These are phyloP conservation scores for Diaporthe capsici DNA, from an alignment of 2,329 filamentous ascomycete species.

Conservation along the genomic window DNA sequence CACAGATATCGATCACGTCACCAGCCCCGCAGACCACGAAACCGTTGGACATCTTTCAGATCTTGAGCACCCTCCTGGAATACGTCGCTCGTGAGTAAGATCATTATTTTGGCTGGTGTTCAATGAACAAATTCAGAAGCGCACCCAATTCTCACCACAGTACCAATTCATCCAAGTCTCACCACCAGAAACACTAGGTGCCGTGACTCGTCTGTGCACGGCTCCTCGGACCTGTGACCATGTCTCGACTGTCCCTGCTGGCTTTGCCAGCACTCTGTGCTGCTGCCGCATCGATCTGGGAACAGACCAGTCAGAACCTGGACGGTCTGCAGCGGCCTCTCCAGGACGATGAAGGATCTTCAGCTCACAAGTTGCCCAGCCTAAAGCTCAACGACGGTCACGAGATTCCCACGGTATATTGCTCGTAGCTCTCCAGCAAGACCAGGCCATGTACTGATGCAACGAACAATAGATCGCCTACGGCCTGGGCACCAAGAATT, in stretches of 20 bases:
- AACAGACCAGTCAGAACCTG: constrained; percentile 3
- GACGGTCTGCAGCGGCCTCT: constrained; percentile 33
- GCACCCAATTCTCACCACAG: not conserved
- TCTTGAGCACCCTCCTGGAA: no score
- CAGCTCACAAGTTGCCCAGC: constrained; percentile 33
- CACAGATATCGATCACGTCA: constrained; percentile 39
- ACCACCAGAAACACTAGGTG: not conserved
- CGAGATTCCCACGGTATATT: constrained; percentile 32
- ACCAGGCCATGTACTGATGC: not conserved
- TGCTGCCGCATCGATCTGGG: constrained; percentile 20
- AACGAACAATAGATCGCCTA: constrained; percentile 31
- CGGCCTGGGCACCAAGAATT: constrained; percentile 37
- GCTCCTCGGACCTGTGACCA: not conserved
- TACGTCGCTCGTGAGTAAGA: not conserved
- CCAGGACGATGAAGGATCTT: not conserved
- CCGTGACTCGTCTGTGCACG: not conserved
- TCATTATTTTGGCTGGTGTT: not conserved
- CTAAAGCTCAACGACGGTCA: constrained; percentile 36
- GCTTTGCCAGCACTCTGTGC: constrained; percentile 24
- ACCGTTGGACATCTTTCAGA: not conserved
- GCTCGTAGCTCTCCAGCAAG: not conserved
- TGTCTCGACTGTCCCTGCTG: constrained; percentile 22
- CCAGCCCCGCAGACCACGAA: constrained; percentile 25
- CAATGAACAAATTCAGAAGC: not conserved
- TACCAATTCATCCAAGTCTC: not conserved